Evolutionary conservation across 169 alveolate species (phyloP), one percentile per base, ranked within the genome.

Genomic region (Neospora caninum): DNA sequence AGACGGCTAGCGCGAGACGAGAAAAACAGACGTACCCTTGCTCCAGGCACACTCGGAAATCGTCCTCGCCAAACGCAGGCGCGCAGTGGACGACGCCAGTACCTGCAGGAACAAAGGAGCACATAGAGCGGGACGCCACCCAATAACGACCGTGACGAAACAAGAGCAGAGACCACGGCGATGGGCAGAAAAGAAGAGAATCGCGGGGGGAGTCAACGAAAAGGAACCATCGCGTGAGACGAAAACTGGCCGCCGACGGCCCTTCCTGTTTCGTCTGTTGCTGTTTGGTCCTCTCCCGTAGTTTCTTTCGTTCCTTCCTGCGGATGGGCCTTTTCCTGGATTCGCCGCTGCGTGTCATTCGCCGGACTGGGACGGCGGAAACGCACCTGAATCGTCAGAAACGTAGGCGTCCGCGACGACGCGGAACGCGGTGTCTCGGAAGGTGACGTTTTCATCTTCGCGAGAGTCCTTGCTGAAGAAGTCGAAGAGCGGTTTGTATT

Each of bases 31-130:
- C 38, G 45, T 41, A 91, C 94, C 45, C n/a, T 39, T 88, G 43
- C 54, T 25, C 82, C 41, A 69, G 42, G 89, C 96, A 86, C 88
- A 91, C 91, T n/a, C 93, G 82, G 94, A 42, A 88, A 25, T 88
- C 94, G 80, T 95, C 97, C 94, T 96, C 97, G 2, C 97, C 97
- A 45, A 93, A 95, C 64, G 95, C 98, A 96, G 95, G 97, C 64
- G 94, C 95, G 87, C 92, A 93, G 95, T 99, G 99, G 27, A 99
- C 99, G 38, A 99, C 96, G 27, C 99, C 99, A 0, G 99, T 99
- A 96, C 99, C 99, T 54, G 92, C 67, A 91, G 45, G 34, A 18
- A 41, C 49, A 25, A 54, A 29, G 7, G n/a, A 86, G 91, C 34
- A 25, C 34, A 42, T 6, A 42, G 91, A 25, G 70, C 29, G 39